Evolutionary conservation across 2,329 filamentous ascomycete genomes (phyloP).

Genomic region (Pezicula neosporulosa): DNA sequence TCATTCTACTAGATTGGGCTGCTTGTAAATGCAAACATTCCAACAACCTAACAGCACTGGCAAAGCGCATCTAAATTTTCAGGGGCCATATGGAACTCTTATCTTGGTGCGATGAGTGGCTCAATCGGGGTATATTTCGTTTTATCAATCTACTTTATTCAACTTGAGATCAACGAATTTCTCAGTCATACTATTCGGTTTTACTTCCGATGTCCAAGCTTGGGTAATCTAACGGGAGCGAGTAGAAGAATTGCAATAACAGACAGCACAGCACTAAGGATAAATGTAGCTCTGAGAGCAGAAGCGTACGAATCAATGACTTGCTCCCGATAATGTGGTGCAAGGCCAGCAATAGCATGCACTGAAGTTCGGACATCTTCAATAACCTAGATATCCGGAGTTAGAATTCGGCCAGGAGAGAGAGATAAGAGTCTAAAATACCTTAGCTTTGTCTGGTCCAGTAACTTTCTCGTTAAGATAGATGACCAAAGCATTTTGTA

Average conservation of each 20-base stretch:
- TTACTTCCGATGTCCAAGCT: conserved; percentile 41
- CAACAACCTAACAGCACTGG: too few relatives aligned
- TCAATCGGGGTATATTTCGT: too few relatives aligned
- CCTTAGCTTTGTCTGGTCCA: conserved; percentile 51
- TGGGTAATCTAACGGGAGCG: conserved; percentile 50
- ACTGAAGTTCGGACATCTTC: conserved; percentile 50
- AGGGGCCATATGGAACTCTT: too few relatives aligned
- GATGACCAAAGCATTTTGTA: conserved; percentile 66
- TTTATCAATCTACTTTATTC: too few relatives aligned
- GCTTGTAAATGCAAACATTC: too few relatives aligned
- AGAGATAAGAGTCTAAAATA: conserved; percentile 4
- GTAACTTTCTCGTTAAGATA: conserved; percentile 58
- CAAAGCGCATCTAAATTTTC: too few relatives aligned
- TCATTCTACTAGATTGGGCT: too few relatives aligned
- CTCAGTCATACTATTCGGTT: too few relatives aligned
- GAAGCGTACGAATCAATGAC: conserved; percentile 53
- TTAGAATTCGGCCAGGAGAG: conserved; percentile 31
- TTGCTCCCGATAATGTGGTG: conserved; percentile 44
- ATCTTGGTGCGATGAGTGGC: too few relatives aligned
- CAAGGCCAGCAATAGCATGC: conserved; percentile 45
- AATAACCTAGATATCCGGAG: conserved; percentile 43
- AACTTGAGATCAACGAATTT: too few relatives aligned
- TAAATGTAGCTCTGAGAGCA: conserved; percentile 42
- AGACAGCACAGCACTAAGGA: conserved; percentile 42
- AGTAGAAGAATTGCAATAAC: conserved; percentile 44